Percentiles rank a stretch among this genome's conserved stretches.
Evolutionary conservation across 306 rosid species (phyloP).

Genomic region (Malus fusca): DNA sequence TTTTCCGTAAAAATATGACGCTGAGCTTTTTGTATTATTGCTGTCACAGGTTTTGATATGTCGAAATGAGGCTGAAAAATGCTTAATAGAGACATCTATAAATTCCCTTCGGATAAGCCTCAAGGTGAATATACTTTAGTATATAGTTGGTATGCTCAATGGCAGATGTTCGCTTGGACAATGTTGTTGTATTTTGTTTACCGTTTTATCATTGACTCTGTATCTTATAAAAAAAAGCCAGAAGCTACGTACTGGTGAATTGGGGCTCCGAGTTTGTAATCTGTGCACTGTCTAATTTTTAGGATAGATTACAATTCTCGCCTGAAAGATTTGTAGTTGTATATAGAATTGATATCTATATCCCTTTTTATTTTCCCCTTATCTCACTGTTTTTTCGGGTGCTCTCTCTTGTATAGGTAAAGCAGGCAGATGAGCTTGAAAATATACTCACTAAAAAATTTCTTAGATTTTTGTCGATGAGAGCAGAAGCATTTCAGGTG

Average conservation of each 20-base stretch:
- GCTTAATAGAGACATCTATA: constrained; percentile 91
- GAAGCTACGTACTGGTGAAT: background rate
- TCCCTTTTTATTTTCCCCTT: background rate
- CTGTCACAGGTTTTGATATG: constrained; percentile 79
- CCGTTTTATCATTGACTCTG: background rate
- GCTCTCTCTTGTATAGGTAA: constrained; percentile 54
- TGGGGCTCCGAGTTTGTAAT: background rate
- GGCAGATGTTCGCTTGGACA: background rate
- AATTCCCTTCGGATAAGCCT: constrained; percentile 93
- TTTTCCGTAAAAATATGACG: background rate
- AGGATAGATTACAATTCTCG: background rate
- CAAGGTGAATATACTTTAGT: constrained; percentile 42
- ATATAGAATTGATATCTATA: background rate
- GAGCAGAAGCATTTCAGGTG: constrained; percentile 98
- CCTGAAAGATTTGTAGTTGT: background rate
- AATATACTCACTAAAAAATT: constrained; percentile 90
- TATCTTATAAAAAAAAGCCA: background rate
- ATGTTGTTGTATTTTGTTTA: background rate
- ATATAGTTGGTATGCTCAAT: background rate
- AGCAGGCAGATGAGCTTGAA: constrained; percentile 97
- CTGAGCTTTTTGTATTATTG: background rate
- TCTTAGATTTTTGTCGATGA: constrained; percentile 93
- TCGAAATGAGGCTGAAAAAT: constrained; percentile 92
- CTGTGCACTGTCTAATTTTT: background rate
- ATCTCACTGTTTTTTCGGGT: background rate